A percentile compares a stretch with the other conserved stretches of the same genome.
Conservation (phyloP, 495 filamentous ascomycete genomes). For the Bombardia bombarda region DNA sequence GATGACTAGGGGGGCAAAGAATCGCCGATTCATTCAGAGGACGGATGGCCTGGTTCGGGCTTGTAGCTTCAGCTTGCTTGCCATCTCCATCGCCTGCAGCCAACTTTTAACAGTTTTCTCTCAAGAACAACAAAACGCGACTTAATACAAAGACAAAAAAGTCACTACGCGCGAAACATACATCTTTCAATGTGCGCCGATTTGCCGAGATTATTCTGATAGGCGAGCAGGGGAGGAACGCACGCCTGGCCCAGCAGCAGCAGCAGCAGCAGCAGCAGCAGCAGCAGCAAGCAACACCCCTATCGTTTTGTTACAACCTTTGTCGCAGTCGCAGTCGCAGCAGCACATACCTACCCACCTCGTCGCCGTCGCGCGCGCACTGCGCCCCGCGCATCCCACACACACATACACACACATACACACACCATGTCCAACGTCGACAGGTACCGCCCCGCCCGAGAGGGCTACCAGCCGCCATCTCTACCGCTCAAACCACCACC, state of each 20-base stretch:
- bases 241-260: no score
- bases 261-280: no score
- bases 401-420: not conserved
- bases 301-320: no score
- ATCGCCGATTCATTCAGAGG: not conserved
- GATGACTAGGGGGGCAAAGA: not conserved
- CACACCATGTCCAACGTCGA: slow-evolving; percentile 42
- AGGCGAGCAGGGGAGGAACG: slow-evolving; percentile 16
- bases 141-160: not conserved
- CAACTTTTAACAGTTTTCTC: not conserved
- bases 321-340: no score
- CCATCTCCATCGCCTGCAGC: not conserved
- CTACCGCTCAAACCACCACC: slow-evolving; percentile 33
- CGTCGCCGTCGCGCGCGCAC: no score
- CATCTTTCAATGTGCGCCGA: slow-evolving; percentile 6
- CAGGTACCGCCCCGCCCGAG: slow-evolving; percentile 40
- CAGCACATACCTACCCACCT: no score
- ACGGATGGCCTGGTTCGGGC: not conserved
- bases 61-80: not conserved
- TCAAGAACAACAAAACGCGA: not conserved
- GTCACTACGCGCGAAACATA: not conserved
- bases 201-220: slow-evolving; percentile 1
- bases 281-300: no score
- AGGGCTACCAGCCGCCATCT: slow-evolving; percentile 35
- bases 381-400: no score